phyloP scores from a whole-genome alignment of 345 rosid genomes.

The Salix arbutifolia region DNA sequence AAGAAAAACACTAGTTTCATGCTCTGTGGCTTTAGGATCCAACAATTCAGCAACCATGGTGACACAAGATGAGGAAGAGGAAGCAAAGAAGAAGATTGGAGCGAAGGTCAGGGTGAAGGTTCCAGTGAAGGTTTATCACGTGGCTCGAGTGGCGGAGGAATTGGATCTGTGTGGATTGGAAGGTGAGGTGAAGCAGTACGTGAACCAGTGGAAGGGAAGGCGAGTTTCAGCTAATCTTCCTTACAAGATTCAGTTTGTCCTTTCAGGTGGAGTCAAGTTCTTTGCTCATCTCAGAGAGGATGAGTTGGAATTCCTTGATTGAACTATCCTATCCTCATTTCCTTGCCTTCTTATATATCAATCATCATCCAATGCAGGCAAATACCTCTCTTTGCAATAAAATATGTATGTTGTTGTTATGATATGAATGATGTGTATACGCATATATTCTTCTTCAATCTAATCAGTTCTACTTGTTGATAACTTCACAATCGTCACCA shows the following conservation, averaged over 20 bases:
- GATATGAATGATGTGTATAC: neutral
- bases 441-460: neutral
- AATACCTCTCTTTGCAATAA: neutral
- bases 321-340: neutral
- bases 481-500: neutral
- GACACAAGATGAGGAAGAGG: slow-evolving; percentile 14
- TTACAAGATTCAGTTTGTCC: slow-evolving; percentile 63
- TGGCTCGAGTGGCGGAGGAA: slow-evolving; percentile 68
- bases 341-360: neutral
- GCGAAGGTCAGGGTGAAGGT: slow-evolving; percentile 67
- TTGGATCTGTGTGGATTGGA: slow-evolving; percentile 74
- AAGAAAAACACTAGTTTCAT: neutral
- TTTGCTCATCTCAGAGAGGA: slow-evolving; percentile 80
- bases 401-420: neutral
- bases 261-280: slow-evolving; percentile 82
- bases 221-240: slow-evolving; percentile 79
- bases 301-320: slow-evolving; percentile 65
- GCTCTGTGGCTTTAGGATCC: slow-evolving; percentile 2
- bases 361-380: neutral
- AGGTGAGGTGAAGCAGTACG: slow-evolving; percentile 70
- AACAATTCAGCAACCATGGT: neutral
- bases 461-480: neutral
- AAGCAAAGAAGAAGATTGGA: slow-evolving; percentile 45
- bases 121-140: slow-evolving; percentile 85
- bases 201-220: slow-evolving; percentile 70